A percentile compares a stretch with the other conserved stretches of the same genome.
Conservation (phyloP, 352 stramenopile species). For the Globisporangium rhizosaccharum region DNA sequence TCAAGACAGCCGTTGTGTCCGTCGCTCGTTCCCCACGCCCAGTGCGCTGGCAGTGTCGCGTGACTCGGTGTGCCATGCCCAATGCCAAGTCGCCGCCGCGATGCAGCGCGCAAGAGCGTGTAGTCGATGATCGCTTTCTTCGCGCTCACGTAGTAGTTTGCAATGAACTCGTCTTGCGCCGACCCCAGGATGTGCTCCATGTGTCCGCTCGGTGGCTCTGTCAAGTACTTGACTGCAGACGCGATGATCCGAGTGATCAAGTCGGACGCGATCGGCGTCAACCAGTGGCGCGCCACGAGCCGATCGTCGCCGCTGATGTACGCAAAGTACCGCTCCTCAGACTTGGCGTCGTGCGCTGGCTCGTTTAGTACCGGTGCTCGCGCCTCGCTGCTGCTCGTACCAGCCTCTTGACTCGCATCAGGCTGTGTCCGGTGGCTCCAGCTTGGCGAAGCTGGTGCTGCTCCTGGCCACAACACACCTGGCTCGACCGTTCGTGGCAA, state of each 20-base stretch:
- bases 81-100: constrained; percentile 47
- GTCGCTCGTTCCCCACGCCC: constrained; percentile 61
- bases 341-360: constrained; percentile 5
- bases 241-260: constrained; percentile 40
- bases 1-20: constrained; percentile 41
- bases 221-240: constrained; percentile 51
- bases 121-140: constrained; percentile 81
- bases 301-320: constrained; percentile 33
- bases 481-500: not conserved
- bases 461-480: not conserved
- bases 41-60: constrained; percentile 38
- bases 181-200: constrained; percentile 38
- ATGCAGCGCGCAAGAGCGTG: constrained; percentile 35
- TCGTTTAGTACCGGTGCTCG: not conserved
- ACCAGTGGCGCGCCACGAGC: constrained; percentile 34
- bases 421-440: not conserved
- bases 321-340: constrained; percentile 53
- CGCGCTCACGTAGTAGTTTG: constrained; percentile 57
- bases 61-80: constrained; percentile 35
- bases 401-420: too few species aligned
- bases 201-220: constrained; percentile 18
- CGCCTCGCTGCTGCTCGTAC: not conserved
- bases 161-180: constrained; percentile 39
- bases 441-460: not conserved
- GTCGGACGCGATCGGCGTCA: constrained; percentile 27